A percentile compares a stretch with the other conserved stretches of the same genome.
These are phyloP conservation scores for Magnusiomyces fungicola DNA, from an alignment of 1,139 yeast genomes.

Conservation along the genomic window DNA sequence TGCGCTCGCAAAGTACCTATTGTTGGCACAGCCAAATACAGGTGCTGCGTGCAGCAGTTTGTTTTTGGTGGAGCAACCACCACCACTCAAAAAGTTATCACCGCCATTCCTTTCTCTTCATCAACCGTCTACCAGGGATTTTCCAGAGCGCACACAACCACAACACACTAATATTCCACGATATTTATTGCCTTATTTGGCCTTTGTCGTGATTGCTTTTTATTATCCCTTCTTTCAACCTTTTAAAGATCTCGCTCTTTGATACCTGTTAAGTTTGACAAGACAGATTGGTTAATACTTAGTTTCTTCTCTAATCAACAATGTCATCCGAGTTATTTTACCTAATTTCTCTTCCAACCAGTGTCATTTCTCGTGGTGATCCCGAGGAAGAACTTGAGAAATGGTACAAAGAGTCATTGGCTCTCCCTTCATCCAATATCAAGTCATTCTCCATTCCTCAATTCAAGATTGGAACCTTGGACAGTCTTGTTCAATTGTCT, in stretches of 20 bases:
- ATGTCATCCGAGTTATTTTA: constrained; percentile 22
- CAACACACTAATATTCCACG: too few relatives aligned
- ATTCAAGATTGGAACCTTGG: constrained; percentile 92
- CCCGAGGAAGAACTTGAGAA: constrained; percentile 34
- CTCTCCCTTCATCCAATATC: constrained; percentile 22
- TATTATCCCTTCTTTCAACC: not conserved
- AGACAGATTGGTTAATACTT: not conserved
- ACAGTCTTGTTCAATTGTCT: constrained; percentile 80
- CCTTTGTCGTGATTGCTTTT: too few relatives aligned
- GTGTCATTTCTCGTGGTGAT: constrained; percentile 40
- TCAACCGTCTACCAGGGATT: not conserved
- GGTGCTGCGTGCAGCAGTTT: too few relatives aligned
- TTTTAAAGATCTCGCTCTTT: not conserved
- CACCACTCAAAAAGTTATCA: not conserved
- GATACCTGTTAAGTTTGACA: too few relatives aligned
- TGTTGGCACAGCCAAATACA: too few relatives aligned
- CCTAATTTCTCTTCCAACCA: constrained; percentile 42
- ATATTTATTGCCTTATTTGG: too few relatives aligned
- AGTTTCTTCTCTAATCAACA: too few relatives aligned
- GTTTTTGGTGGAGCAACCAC: too few relatives aligned
- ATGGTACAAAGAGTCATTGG: constrained; percentile 33
- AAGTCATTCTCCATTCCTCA: constrained; percentile 61
- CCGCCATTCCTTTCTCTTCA: not conserved
- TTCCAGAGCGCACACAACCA: too few relatives aligned
- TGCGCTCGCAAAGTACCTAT: too few relatives aligned